Evolutionary conservation across 345 rosid species (phyloP), one percentile per base, ranked within the genome.

Genomic region (Moringa oleifera): DNA sequence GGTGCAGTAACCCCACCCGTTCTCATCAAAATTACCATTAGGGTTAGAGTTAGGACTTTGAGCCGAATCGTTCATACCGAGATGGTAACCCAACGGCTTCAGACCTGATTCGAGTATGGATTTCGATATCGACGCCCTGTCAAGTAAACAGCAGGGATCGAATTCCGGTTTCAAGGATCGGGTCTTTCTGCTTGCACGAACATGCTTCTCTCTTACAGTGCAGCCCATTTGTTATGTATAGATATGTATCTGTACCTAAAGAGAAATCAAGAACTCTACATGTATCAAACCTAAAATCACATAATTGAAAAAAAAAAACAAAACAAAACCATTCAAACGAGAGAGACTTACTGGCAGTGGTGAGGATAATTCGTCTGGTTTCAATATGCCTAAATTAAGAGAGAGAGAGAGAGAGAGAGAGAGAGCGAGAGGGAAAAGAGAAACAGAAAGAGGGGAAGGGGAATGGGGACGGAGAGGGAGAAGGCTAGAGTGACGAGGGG

Each of bases 1-100:
- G 1, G 95, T 89, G 23, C 93, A 89, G 71, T 85, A 89, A 60
- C 95, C 91, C 93, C 87, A 87, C 18, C 81, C 86, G 24, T 73
- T 84, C 53, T 85, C 92, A 46, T 92, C 89, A 36, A 71, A 59
- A 68, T 33, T 72, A 11, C 64, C 77, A 58, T 37, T 53, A 52
- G 74, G 51, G 60, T 54, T 73, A 28, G 77, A 60, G 49, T 65
- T 51, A 20, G 79, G 54, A 69, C 62, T 68, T 28, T 66, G 79
- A 68, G 59, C 20, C 24, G 81, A 72, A 70, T 82, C 88, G 45
- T 75, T 58, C 23, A 71, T 59, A 72, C 80, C 84, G 67, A 59
- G 68, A 58, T 74, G 83, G 41, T 66, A 76, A 63, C 73, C 76
- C 64, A 79, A 65, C 59, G 88, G 87, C 46, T 79, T 84, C 64